Conservation (phyloP, 1,284 basidiomycete species). For the Singerocomus inundabilis region DNA sequence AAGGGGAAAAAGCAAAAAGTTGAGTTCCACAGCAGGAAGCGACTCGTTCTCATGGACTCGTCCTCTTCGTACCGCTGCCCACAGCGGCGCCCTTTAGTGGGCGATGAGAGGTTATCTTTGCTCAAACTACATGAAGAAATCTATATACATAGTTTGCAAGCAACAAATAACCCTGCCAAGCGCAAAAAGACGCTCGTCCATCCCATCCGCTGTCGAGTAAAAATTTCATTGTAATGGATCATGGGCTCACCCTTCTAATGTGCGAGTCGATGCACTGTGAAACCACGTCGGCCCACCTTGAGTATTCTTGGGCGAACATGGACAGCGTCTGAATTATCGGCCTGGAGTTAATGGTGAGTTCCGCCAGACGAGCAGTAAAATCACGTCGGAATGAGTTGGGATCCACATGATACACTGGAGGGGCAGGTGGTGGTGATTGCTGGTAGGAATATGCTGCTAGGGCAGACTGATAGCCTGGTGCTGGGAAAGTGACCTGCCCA, state of each 20-base stretch:
- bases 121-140: conserved; percentile 39
- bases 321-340: conserved; percentile 96
- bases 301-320: conserved; percentile 87
- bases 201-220: conserved; percentile 29
- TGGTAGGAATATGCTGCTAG: conserved; percentile 48
- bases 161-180: conserved; percentile 27
- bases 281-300: conserved; percentile 78
- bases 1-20: conserved; percentile 16
- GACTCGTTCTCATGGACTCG: conserved; percentile 31
- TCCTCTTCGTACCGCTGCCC: conserved; percentile 33
- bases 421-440: conserved; percentile 45
- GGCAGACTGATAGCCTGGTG: conserved; percentile 40
- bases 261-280: conserved; percentile 87
- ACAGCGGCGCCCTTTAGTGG: conserved; percentile 32
- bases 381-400: conserved; percentile 79
- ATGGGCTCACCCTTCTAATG: conserved; percentile 79
- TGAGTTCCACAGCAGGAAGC: conserved; percentile 26
- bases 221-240: conserved; percentile 19
- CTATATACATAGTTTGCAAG: conserved; percentile 38
- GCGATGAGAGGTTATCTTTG: conserved; percentile 39
- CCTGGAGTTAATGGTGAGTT: conserved; percentile 93
- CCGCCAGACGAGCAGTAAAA: conserved; percentile 73
- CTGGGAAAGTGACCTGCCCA: conserved; percentile 39
- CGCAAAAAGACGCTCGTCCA: conserved; percentile 26
- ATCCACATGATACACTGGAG: conserved; percentile 58